Base-by-base conservation (phyloP, 805 yeast species). In the Candida nitratophila region DNA sequence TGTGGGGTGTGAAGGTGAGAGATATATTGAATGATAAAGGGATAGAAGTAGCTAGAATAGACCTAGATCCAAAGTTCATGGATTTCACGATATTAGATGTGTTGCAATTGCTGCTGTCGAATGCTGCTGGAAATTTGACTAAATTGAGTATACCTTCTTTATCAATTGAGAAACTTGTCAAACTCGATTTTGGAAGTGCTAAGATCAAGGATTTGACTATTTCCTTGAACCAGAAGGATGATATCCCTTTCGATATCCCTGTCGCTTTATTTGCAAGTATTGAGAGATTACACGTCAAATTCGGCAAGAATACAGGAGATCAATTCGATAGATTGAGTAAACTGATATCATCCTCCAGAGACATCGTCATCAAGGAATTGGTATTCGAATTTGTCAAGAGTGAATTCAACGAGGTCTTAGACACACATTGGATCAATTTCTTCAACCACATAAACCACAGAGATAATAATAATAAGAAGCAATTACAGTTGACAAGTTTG, bases 341-440 rank as follows among this genome's bases (percentile, higher is more conserved):
- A 6, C 19, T 35, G 14, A 35, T 35, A n/a, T n/a, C n/a, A n/a
- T n/a, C n/a, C n/a, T n/a, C n/a, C n/a, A n/a, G n/a, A n/a, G n/a
- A n/a, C n/a, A n/a, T n/a, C n/a, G n/a, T n/a, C n/a, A n/a, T n/a
- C n/a, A n/a, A n/a, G n/a, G n/a, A n/a, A n/a, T 17, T 33, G 11
- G 7, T 10, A 4, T 22, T 59, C 21, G 49, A 48, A 8, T 53
- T 49, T 35, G 44, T 50, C 12, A 51, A 46, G 39, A 44, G 45
- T 4, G 63, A 53, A 24, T 58, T 57, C 34, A 59, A 59, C 39
- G 57, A 57, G 40, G 10, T 42, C 2, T 40, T 52, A 7, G 44
- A 46, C 2, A 53, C 55, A 11, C 49, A 60, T 14, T 60, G 65
- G 65, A 47, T 48, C 32, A 43, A 60, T n/a, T 56, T 60, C 29